Percentiles rank a stretch among this genome's conserved stretches.
These are phyloP conservation scores for Cryptococcus maquisensis DNA, from an alignment of 1,284 basidiomycete genomes.

Conservation along the genomic window DNA sequence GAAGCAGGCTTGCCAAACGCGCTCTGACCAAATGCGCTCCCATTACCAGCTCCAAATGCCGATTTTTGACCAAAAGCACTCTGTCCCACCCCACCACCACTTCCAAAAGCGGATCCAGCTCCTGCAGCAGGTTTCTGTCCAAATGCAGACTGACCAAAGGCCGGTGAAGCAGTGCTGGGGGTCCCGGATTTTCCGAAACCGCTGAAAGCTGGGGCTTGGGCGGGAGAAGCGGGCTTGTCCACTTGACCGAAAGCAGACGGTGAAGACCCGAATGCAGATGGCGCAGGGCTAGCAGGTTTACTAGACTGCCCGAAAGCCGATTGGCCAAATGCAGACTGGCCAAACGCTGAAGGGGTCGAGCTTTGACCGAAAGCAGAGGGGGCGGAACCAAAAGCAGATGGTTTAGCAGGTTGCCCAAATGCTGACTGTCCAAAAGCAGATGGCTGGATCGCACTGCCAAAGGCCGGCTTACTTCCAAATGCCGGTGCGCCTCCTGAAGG, in stretches of 20 bases:
- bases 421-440: constrained; percentile 19
- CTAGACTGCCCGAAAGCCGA: constrained; percentile 21
- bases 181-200: constrained; percentile 3
- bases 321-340: constrained; percentile 15
- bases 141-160: constrained; percentile 6
- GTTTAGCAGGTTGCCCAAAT: constrained; percentile 20
- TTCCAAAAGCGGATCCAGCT: constrained; percentile 12
- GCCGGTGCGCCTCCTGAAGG: background rate
- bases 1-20: constrained; percentile 8
- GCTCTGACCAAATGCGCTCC: constrained; percentile 14
- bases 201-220: constrained; percentile 3
- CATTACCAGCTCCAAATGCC: constrained; percentile 7
- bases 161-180: constrained; percentile 2
- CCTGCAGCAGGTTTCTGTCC: constrained; percentile 1
- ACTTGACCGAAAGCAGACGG: constrained; percentile 7
- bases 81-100: constrained; percentile 2
- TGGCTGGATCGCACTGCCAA: background rate
- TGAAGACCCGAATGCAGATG: constrained; percentile 17
- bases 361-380: constrained; percentile 7
- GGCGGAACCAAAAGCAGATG: constrained; percentile 10
- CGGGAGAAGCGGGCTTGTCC: background rate
- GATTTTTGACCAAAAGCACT: constrained; percentile 13
- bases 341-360: constrained; percentile 16
- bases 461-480: background rate
- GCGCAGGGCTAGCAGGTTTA: constrained; percentile 14